Conservation (phyloP, 2,329 filamentous ascomycete genomes). For the Emydomyces testavorans region DNA sequence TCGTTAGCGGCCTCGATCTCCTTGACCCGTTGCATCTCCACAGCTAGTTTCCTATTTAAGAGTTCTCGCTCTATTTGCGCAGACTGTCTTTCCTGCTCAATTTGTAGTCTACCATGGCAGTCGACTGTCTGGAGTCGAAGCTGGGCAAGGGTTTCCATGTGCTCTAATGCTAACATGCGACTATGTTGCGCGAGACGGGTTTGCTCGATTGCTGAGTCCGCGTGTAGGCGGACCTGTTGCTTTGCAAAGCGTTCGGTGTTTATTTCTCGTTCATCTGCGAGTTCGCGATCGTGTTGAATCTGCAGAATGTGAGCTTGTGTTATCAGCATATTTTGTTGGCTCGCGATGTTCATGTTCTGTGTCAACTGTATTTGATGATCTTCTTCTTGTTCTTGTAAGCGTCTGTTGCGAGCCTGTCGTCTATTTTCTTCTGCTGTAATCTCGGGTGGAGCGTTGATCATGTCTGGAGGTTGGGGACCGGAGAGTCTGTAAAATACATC, state of each 20-base stretch:
- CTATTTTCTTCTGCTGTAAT: conserved; percentile 14
- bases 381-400: conserved; percentile 16
- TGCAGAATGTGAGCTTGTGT: conserved; percentile 14
- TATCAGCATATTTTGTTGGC: conserved; percentile 12
- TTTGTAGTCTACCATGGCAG: conserved; percentile 11
- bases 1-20: conserved; percentile 16
- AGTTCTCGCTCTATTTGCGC: conserved; percentile 12
- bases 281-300: conserved; percentile 15
- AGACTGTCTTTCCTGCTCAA: conserved; percentile 12
- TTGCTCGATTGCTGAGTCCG: conserved; percentile 12
- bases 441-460: conserved; percentile 16
- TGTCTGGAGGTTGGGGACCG: conserved; percentile 16
- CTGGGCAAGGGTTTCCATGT: conserved; percentile 12
- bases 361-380: conserved; percentile 15
- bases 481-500: conserved; percentile 16
- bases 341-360: conserved; percentile 12
- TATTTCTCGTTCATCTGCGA: conserved; percentile 13
- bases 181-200: conserved; percentile 11
- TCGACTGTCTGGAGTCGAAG: conserved; percentile 14
- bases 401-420: conserved; percentile 12
- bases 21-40: conserved; percentile 13
- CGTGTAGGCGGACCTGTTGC: conserved; percentile 14
- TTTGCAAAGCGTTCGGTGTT: conserved; percentile 9
- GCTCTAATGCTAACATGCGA: conserved; percentile 12
- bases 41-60: conserved; percentile 12